These are phyloP conservation scores for Xylariomycetidae sp. DNA, from an alignment of 2,329 filamentous ascomycete species.

Conservation along the genomic window DNA sequence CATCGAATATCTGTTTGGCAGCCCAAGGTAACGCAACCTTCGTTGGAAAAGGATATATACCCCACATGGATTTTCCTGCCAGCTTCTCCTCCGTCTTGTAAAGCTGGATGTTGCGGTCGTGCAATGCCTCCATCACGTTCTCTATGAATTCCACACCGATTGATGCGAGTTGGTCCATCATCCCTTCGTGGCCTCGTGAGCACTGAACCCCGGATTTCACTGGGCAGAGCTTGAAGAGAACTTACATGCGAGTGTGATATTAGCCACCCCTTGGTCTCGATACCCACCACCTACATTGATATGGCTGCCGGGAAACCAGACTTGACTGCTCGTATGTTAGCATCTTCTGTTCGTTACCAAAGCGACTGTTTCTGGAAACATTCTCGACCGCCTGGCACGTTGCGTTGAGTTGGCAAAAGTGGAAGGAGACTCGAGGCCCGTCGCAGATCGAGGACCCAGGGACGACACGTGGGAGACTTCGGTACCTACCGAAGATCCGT, in stretches of 20 bases:
- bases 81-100: conserved; percentile 32
- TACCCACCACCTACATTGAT: conserved; percentile 66
- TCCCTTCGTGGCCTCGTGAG: conserved; percentile 40
- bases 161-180: conserved; percentile 50
- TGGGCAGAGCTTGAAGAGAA: too few species aligned
- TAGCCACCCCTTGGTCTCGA: conserved; percentile 39
- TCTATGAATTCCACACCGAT: conserved; percentile 42
- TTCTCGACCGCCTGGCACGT: too few species aligned
- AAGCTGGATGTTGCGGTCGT: conserved; percentile 33
- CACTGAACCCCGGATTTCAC: too few species aligned
- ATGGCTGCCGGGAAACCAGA: conserved; percentile 68
- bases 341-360: conserved; percentile 31
- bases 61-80: too few species aligned
- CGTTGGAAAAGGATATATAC: too few species aligned
- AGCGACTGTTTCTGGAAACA: too few species aligned
- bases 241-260: conserved; percentile 31
- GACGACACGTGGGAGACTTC: too few species aligned
- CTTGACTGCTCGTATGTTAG: conserved; percentile 43
- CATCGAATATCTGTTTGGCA: conserved; percentile 38
- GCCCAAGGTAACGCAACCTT: conserved; percentile 42
- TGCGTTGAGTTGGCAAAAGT: too few species aligned
- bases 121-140: conserved; percentile 16
- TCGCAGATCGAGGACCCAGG: too few species aligned
- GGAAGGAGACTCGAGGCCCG: too few species aligned
- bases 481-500: too few species aligned